Conservation (phyloP, 2,329 filamentous ascomycete species). For the Tolypocladium endophyticum region DNA sequence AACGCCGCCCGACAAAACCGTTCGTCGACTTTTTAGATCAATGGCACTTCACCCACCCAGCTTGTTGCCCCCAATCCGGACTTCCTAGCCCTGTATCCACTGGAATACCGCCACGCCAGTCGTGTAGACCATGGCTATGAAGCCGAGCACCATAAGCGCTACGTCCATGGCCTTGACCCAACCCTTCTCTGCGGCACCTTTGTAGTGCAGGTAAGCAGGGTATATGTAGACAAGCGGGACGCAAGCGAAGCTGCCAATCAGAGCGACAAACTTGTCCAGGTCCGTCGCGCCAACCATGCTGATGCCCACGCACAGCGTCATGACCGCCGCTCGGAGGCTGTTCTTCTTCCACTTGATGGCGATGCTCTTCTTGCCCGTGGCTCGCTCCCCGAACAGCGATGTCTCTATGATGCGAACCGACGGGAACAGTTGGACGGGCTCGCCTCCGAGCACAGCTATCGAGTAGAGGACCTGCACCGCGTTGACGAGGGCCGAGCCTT, state of each 20-base stretch:
- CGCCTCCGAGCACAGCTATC: constrained; percentile 61
- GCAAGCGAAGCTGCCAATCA: constrained; percentile 65
- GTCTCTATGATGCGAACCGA: constrained; percentile 62
- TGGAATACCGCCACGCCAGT: constrained; percentile 46
- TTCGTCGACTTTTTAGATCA: not conserved
- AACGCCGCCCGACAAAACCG: not conserved
- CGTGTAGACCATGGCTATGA: constrained; percentile 61
- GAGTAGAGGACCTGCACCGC: constrained; percentile 67
- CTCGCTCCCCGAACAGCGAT: constrained; percentile 54
- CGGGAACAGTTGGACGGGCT: constrained; percentile 66
- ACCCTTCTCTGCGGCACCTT: constrained; percentile 48
- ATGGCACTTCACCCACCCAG: not conserved
- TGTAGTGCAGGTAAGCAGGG: constrained; percentile 60
- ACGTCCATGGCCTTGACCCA: constrained; percentile 49
- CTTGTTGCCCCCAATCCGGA: not conserved
- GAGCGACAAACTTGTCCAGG: constrained; percentile 62
- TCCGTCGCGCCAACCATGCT: constrained; percentile 56
- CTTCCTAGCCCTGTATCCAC: constrained; percentile 15
- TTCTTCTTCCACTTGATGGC: constrained; percentile 72
- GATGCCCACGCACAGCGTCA: constrained; percentile 48
- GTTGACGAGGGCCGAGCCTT: constrained; percentile 61
- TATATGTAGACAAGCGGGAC: constrained; percentile 71
- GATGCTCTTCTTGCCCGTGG: constrained; percentile 51
- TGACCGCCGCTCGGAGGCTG: constrained; percentile 45
- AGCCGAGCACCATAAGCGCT: constrained; percentile 50